Evolutionary conservation across 495 filamentous ascomycete species (phyloP), one percentile per base, ranked within the genome.

Genomic region (Neurospora sp.): DNA sequence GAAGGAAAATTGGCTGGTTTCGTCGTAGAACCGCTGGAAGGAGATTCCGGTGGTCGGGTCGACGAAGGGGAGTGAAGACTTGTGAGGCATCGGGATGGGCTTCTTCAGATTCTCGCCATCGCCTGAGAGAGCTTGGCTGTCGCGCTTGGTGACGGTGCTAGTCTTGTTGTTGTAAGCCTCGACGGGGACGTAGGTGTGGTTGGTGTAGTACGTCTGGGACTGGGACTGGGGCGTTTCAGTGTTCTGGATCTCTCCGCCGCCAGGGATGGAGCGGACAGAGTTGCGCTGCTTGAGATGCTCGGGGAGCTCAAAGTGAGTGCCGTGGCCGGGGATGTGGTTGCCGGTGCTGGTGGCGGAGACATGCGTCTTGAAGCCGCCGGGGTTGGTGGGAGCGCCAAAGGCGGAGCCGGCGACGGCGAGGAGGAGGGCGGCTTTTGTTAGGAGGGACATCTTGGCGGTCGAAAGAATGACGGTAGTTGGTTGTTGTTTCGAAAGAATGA

Each of bases 1-100:
- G 37, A 81, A 78, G n/a, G 69, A 70, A 42, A 79, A 81, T 40
- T 45, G 37, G 16, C 74, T 76, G 1, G 42, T 35, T 20, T 68
- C 72, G 40, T 76, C 79, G 70, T 78, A 74, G 74, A 81, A 81
- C 31, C 76, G 76, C 71, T 81, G 76, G 42, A 81, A 75, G 4
- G 75, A 53, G 39, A 79, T 76, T 1, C 76, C 76, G 0, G 76
- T 81, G 22, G 48, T 59, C 10, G 73, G 73, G 69, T 81, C 79
- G 17, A 61, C 73, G 70, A 78, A 79, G 31, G 77, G 37, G 1
- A 17, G 0, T 0, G 53, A 65, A 8, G 53, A 35, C 1, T 1
- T 3, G 14, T 65, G 53, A 1, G 27, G 27, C 53, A 65, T 65
- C 0, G 53, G 27, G 14, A 65, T 65, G 22, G 20, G 27, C 27